These are phyloP conservation scores for Fusarium setosum DNA, from an alignment of 2,329 filamentous ascomycete species.

Conservation along the genomic window DNA sequence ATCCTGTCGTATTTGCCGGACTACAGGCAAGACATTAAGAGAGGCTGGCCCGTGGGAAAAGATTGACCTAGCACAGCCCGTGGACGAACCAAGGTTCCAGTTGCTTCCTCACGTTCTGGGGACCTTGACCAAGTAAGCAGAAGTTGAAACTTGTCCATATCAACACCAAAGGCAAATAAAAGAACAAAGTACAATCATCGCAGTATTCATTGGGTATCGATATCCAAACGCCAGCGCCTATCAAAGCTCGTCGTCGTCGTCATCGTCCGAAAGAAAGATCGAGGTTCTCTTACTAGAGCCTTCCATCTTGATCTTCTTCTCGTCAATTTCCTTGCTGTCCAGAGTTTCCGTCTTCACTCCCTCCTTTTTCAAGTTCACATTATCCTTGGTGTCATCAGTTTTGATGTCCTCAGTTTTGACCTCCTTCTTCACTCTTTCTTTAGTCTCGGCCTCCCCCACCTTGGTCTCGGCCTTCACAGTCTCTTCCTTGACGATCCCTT, in stretches of 20 bases:
- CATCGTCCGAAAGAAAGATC: slow-evolving; percentile 53
- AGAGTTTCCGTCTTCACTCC: slow-evolving; percentile 6
- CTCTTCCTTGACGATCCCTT: slow-evolving; percentile 38
- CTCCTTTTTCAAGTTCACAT: background rate
- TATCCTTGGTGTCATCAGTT: slow-evolving; percentile 12
- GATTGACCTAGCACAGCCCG: slow-evolving; percentile 58
- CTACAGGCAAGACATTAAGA: slow-evolving; percentile 59
- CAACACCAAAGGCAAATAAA: background rate
- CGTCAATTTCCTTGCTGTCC: slow-evolving; percentile 4
- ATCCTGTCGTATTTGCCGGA: slow-evolving; percentile 62
- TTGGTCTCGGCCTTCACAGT: slow-evolving; percentile 33
- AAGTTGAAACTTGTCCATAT: background rate
- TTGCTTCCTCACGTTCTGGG: slow-evolving; percentile 63
- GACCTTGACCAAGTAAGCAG: slow-evolving; percentile 60
- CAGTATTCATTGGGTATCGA: slow-evolving; percentile 39
- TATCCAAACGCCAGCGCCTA: slow-evolving; percentile 11
- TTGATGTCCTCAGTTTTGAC: slow-evolving; percentile 29
- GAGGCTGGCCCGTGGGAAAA: slow-evolving; percentile 62
- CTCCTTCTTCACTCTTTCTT: slow-evolving; percentile 25
- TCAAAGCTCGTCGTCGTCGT: slow-evolving; percentile 53
- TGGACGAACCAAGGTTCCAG: slow-evolving; percentile 54
- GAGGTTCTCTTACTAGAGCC: slow-evolving; percentile 44
- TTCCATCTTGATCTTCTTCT: slow-evolving; percentile 34
- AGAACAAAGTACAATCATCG: slow-evolving; percentile 13
- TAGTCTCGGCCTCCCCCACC: slow-evolving; percentile 15